Conservation (phyloP, 345 rosid genomes). For the Corymbia maculata region DNA sequence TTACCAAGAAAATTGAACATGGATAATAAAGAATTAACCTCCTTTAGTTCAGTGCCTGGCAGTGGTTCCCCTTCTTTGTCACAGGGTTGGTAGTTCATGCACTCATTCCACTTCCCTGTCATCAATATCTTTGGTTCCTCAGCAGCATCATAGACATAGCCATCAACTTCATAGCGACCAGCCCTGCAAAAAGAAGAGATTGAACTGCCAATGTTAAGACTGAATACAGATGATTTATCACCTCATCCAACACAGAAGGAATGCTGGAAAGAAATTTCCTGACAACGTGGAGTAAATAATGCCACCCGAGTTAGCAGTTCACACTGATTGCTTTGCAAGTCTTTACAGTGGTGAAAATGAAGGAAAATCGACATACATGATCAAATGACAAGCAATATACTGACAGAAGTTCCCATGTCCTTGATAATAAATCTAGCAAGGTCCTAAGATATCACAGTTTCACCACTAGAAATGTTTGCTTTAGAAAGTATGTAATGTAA, state of each 20-base stretch:
- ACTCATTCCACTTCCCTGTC: slow-evolving; percentile 83
- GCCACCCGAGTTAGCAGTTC: neutral
- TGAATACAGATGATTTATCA: neutral
- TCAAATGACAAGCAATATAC: neutral
- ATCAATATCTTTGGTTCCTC: slow-evolving; percentile 76
- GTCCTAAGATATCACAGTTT: neutral
- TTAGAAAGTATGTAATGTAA: neutral
- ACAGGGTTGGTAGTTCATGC: slow-evolving; percentile 69
- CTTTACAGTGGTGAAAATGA: neutral
- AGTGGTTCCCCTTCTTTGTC: slow-evolving; percentile 71
- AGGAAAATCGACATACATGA: neutral
- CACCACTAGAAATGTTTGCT: neutral
- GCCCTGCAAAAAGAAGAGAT: slow-evolving; percentile 29
- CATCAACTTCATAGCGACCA: slow-evolving; percentile 85
- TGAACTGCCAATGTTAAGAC: neutral
- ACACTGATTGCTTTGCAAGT: neutral
- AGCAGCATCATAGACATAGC: slow-evolving; percentile 61
- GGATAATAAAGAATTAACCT: slow-evolving; percentile 15
- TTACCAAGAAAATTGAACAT: neutral
- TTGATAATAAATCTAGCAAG: neutral
- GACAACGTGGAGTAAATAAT: neutral
- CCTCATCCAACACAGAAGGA: neutral
- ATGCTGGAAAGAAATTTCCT: neutral
- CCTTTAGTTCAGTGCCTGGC: slow-evolving; percentile 61
- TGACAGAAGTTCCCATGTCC: neutral